Evolutionary conservation across 2,329 filamentous ascomycete genomes (phyloP).

Genomic region (Monilinia laxa): DNA sequence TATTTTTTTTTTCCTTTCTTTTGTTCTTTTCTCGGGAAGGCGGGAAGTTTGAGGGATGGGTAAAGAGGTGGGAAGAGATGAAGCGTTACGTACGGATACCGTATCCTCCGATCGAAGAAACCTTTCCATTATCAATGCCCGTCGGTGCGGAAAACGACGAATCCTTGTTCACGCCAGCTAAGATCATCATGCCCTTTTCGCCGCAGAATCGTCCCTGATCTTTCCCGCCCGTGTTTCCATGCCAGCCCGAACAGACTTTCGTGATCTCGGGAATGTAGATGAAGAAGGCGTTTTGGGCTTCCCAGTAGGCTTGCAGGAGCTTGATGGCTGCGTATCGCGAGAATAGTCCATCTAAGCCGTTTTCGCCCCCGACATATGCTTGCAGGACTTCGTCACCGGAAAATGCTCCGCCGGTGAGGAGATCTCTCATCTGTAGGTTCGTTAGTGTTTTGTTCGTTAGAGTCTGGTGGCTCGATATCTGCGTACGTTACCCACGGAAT

Average conservation of each 20-base stretch:
- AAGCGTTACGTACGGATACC: too few species aligned
- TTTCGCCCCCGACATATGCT: neutral
- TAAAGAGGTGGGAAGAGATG: too few species aligned
- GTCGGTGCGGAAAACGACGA: neutral
- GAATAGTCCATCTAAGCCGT: neutral
- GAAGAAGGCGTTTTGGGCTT: slow-evolving; percentile 10
- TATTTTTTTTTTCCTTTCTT: too few species aligned
- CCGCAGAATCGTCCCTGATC: neutral
- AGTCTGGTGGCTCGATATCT: too few species aligned
- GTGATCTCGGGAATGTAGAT: neutral
- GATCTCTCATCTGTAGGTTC: too few species aligned
- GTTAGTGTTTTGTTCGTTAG: too few species aligned
- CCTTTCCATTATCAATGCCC: slow-evolving; percentile 6
- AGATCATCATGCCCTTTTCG: slow-evolving; percentile 3
- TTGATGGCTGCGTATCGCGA: neutral
- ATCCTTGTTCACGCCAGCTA: neutral
- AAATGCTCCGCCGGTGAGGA: too few species aligned
- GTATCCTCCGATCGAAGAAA: too few species aligned
- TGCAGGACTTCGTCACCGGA: too few species aligned
- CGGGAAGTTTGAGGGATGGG: too few species aligned
- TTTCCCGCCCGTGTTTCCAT: neutral
- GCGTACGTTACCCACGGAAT: too few species aligned
- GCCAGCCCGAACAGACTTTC: neutral
- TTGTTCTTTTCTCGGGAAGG: too few species aligned
- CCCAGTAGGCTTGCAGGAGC: neutral